Evolutionary conservation across 2,329 filamentous ascomycete species (phyloP).

Genomic region (Polychaeton citri): DNA sequence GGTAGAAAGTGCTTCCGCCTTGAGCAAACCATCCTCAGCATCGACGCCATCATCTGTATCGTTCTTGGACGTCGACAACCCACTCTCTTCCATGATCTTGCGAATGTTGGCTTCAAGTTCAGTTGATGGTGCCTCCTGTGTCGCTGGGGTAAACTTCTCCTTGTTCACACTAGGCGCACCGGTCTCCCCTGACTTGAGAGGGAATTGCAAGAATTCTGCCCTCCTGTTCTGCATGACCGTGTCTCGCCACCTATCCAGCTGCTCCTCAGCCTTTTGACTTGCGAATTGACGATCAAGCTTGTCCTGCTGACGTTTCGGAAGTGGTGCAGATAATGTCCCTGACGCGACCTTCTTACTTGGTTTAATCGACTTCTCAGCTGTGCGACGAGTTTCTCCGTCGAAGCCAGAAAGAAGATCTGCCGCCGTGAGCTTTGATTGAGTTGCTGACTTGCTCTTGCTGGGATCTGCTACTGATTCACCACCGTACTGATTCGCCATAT

Average conservation of each 20-base stretch:
- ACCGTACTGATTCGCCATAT: conserved; percentile 23
- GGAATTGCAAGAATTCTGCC: conserved; percentile 82
- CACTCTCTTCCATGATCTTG: conserved; percentile 80
- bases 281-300: conserved; percentile 68
- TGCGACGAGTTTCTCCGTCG: conserved; percentile 63
- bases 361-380: conserved; percentile 50
- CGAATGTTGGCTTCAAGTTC: conserved; percentile 79
- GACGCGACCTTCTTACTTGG: conserved; percentile 28
- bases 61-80: conserved; percentile 42
- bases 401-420: conserved; percentile 62
- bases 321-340: conserved; percentile 54
- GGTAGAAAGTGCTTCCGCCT: conserved; percentile 55
- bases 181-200: conserved; percentile 59
- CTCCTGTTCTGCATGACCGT: conserved; percentile 89
- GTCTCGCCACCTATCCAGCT: conserved; percentile 79
- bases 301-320: conserved; percentile 77
- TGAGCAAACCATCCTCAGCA: conserved; percentile 51
- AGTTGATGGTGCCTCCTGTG: conserved; percentile 50
- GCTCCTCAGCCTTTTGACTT: conserved; percentile 83
- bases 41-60: conserved; percentile 40
- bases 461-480: conserved; percentile 25
- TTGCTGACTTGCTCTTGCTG: conserved; percentile 32
- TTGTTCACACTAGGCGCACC: conserved; percentile 43
- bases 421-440: conserved; percentile 41
- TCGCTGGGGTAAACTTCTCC: conserved; percentile 49